phyloP scores from a whole-genome alignment of 768 basidiomycete species.

The Nidularia sp. region DNA sequence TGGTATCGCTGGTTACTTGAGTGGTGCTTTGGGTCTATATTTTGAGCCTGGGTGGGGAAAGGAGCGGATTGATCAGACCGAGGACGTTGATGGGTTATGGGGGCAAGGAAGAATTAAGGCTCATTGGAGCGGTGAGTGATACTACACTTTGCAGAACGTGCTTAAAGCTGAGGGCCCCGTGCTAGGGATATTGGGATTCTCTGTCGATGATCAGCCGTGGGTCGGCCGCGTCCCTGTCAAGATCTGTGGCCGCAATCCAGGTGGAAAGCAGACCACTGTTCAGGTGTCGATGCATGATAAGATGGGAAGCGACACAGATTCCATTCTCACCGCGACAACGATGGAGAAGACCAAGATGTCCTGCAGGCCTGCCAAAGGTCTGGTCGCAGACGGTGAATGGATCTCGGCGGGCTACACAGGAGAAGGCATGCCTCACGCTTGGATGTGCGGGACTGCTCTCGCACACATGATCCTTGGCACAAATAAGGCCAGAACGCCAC shows the following conservation, averaged over 20 bases:
- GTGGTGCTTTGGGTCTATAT: constrained; percentile 42
- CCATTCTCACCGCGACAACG: background rate
- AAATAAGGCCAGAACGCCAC: constrained; percentile 14
- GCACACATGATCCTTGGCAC: constrained; percentile 54
- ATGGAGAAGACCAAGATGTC: background rate
- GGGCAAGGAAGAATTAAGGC: constrained; percentile 39
- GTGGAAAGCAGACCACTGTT: background rate
- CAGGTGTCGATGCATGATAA: background rate
- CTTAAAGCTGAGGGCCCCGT: background rate
- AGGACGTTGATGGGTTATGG: constrained; percentile 24
- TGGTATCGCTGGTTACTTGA: constrained; percentile 22
- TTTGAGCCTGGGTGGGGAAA: constrained; percentile 24
- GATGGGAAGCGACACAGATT: constrained; percentile 3
- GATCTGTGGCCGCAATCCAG: constrained; percentile 13
- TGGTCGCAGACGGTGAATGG: constrained; percentile 59
- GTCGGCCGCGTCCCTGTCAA: constrained; percentile 56
- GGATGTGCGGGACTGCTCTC: constrained; percentile 56
- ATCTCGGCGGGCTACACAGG: constrained; percentile 67
- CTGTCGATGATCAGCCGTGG: constrained; percentile 64
- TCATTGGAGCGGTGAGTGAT: constrained; percentile 49
- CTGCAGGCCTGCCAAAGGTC: background rate
- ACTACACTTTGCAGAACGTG: background rate
- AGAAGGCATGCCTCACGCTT: constrained; percentile 73
- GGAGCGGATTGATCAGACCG: constrained; percentile 13
- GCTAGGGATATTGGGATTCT: constrained; percentile 44